Evolutionary conservation across 2,329 filamentous ascomycete genomes (phyloP), one percentile per base, ranked within the genome.

Genomic region (Alternaria triticina): DNA sequence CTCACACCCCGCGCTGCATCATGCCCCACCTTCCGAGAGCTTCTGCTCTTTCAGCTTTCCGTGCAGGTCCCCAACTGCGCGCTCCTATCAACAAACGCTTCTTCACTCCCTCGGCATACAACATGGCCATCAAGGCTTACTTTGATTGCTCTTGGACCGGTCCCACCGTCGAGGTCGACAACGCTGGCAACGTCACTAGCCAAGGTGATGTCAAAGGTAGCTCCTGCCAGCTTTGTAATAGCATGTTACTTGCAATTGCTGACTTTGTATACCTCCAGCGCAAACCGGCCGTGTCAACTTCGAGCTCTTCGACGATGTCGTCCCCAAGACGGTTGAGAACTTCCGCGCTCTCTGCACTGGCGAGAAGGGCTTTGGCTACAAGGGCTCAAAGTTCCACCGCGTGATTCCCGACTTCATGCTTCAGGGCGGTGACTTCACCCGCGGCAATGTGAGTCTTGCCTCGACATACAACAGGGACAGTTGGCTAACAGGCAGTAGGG

Each of bases 391-490:
- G 72, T 97, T 97, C 90, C 93, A 97, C 88, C 93, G 94, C 76
- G 90, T 97, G 83, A 97, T 97, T 83, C 91, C 91, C 74, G 82
- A 93, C 62, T 97, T 97, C 88, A 97, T 97, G 94, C 90, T 97
- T 76, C 94, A 97, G 88, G 94, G 93, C 82, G 93, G 93, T 88
- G 93, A 97, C 88, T 96, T 96, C 86, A 96, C 93, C 83, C 91
- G 91, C 80, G 89, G 90, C 80, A 96, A 96, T 84, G 94, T 97
- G 86, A 82, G 92, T 84, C 28, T 27, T 28, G 57, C 47, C 40
- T 36, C 40, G 43, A 56, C 49, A 52, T 52, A 43, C 49, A 52
- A 54, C 13, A 15, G 47, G 28, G 52, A 50, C 65, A 63, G 43
- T 30, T 58, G 23, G 63, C 70, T 77, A 55, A 77, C 70, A 54